Base-by-base conservation (phyloP, 2,329 filamentous ascomycete species). In the Macrophomina tecta region DNA sequence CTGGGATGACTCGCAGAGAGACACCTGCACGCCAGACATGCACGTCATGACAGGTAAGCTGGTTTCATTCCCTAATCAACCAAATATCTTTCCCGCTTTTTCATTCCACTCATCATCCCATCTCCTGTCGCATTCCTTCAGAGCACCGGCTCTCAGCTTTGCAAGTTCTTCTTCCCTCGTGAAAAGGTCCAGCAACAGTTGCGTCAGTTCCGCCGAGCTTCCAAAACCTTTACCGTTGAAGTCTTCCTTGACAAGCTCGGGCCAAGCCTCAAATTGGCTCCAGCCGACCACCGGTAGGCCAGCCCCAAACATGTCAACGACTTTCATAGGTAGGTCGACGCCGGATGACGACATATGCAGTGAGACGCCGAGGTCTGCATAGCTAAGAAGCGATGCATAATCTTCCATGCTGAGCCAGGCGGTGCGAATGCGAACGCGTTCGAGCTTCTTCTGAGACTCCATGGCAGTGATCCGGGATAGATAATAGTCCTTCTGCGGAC, bases 301-400 rank as follows among this genome's bases (percentile, higher is more conserved):
- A 0, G 94, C 91, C 2, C 95, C 95, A 77, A 99, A 98, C 94
- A 99, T 97, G 77, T 99, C 95, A 14, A 99, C 94, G 0, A 99
- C 93, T 80, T 99, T 99, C 95, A 99, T 99, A 0, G 95, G 95
- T 23, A 99, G 83, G 78, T 99, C 95, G 0, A 99, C 93, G 1
- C 95, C 95, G 2, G 93, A 97, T 71, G 91, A 96, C 14, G 93
- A 97, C 70, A 89, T 97, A 81, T 99, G 95, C 32, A 99, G 82
- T 66, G 92, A 97, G 30, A 99, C 88, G 9, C 95, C 95, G 0
- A 99, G 83, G 73, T 97, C 94, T 3, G 95, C 93, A 52, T 90
- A 90, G 11, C 90, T 91, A 36, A 99, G 87, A 4, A 99, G 85
- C 0, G 83, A 84, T 0, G 95, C 94, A 76, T 99, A 99, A 77